A percentile compares a stretch with the other conserved stretches of the same genome.
Conservation (phyloP, 2,329 filamentous ascomycete species). For the Metarhizium sp. region DNA sequence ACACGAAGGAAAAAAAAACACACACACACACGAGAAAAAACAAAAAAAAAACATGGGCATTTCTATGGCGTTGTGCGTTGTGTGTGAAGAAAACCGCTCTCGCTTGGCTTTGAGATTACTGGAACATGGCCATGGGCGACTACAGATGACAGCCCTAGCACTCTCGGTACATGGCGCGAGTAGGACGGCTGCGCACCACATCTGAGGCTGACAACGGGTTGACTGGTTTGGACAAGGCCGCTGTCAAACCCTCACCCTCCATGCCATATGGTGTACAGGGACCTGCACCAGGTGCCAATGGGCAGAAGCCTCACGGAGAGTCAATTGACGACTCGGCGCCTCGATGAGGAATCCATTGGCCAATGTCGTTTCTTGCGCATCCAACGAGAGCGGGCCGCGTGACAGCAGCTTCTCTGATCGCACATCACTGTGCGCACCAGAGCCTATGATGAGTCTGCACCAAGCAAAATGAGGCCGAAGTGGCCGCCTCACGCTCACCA, state of each 20-base stretch:
- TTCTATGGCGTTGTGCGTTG: background rate
- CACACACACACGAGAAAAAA: too few relatives aligned
- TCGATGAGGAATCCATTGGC: background rate
- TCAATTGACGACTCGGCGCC: background rate
- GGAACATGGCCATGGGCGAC: background rate
- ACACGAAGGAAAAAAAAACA: too few relatives aligned
- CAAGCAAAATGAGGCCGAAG: background rate
- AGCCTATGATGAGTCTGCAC: background rate
- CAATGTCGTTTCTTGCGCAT: slow-evolving; percentile 1
- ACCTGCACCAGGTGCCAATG: background rate
- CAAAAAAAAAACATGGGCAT: background rate
- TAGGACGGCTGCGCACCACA: background rate
- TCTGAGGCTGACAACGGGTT: too few relatives aligned
- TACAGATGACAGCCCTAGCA: background rate
- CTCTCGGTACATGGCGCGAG: background rate
- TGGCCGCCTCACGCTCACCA: background rate
- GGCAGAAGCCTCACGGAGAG: background rate
- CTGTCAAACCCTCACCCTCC: too few relatives aligned
- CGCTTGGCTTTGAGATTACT: background rate
- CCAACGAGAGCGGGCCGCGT: slow-evolving; percentile 2
- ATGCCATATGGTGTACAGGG: background rate
- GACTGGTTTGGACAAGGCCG: too few relatives aligned
- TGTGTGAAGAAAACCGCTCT: background rate
- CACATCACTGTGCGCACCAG: background rate
- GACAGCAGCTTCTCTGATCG: background rate